A percentile compares a stretch with the other conserved stretches of the same genome.
phyloP scores from a whole-genome alignment of 2,329 filamentous ascomycete species.

The Xylaria polymorpha region DNA sequence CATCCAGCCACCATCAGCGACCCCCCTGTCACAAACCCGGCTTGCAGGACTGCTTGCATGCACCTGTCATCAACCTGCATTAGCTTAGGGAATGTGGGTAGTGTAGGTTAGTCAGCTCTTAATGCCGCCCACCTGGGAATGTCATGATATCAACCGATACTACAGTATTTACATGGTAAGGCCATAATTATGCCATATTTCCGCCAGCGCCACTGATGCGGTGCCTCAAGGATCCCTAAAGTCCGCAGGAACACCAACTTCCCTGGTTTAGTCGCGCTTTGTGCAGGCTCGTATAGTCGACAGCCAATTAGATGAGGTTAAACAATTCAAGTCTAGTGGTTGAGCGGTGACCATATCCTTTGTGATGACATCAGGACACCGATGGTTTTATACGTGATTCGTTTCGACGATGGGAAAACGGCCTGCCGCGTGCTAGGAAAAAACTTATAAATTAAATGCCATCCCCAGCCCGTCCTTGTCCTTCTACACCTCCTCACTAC shows the following conservation, averaged over 20 bases:
- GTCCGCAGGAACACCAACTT: background rate
- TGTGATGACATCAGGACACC: too few species aligned
- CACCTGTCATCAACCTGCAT: slow-evolving; percentile 36
- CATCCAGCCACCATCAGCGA: too few species aligned
- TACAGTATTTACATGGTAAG: background rate
- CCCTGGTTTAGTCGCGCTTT: background rate
- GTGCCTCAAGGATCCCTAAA: background rate
- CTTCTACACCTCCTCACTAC: background rate
- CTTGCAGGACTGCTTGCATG: slow-evolving; percentile 9
- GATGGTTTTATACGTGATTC: background rate
- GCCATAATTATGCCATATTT: slow-evolving; percentile 2
- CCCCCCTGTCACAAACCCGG: background rate
- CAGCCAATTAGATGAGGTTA: background rate
- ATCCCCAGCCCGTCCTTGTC: background rate
- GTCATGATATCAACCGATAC: background rate
- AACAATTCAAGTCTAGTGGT: background rate
- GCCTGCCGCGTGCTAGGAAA: background rate
- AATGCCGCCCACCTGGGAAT: background rate
- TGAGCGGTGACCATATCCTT: background rate
- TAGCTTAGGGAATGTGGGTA: background rate
- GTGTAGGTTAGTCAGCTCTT: background rate
- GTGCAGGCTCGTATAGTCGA: too few species aligned
- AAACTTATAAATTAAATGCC: background rate
- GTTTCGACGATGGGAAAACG: background rate
- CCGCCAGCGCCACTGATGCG: background rate